Evolutionary conservation across 495 filamentous ascomycete species (phyloP), one percentile per base, ranked within the genome.

Genomic region (Aspergillus sparsus): DNA sequence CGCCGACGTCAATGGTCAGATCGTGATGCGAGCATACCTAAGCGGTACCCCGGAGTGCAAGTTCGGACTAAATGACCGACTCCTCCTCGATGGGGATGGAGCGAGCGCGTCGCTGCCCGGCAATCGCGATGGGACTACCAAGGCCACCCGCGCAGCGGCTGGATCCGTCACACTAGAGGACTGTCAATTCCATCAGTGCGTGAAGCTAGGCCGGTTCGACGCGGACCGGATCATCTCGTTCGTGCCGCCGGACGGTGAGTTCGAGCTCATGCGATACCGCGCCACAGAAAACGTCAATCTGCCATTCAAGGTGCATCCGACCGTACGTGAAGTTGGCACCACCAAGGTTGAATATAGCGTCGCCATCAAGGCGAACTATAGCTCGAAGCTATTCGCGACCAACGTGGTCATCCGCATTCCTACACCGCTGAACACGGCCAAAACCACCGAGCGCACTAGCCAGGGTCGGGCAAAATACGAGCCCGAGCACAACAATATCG

Each of bases 281-380:
- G 93, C 95, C n/a, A 98, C 94, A 18, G 95, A 99, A 73, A 98
- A 99, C 69, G 93, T 99, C 70, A 99, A 99, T 71, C 82, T 99
- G 13, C 95, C 95, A 7, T 99, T 99, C 83, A 97, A 96, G 73
- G 92, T 99, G 54, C 95, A 98, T 71, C 93, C 93, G 61, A 99
- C 97, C 66, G 94, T 99, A 66, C 95, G 96, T 69, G 95, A 99
- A 72, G 83, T 97, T 53, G 92, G 93, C 63, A 96, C 93, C 67
- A 96, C 93, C 13, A 98, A 97, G 74, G 95, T 99, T 55, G 94
- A 98, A 70, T 99, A 98, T 77, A 96, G 91, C 75, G 95, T 99
- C 63, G 92, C 92, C 34, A 93, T 99, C 67, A 90, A 93, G 68
- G 91, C 93, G 62, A 99, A 98, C 75, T 99, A 96, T 71, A 92